phyloP scores from a whole-genome alignment of 805 yeast genomes.

The Pichia paraexigua region DNA sequence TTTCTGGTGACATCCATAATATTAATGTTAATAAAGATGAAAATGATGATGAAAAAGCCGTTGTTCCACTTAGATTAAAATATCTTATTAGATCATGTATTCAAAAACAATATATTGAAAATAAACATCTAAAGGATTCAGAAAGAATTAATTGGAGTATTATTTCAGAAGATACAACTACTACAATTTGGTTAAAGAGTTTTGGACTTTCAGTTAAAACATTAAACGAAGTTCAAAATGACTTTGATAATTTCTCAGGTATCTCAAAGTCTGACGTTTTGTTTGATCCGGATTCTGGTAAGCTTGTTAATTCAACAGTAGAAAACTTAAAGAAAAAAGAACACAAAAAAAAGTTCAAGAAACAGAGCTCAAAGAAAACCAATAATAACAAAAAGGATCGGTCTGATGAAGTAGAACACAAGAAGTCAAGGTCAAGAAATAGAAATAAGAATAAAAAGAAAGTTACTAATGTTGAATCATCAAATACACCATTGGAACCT shows the following conservation, averaged over 20 bases:
- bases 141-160: conserved; percentile 40
- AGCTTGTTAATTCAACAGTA: not conserved
- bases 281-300: conserved; percentile 6
- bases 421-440: not conserved
- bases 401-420: not conserved
- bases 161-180: conserved; percentile 52
- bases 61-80: conserved; percentile 46
- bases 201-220: conserved; percentile 45
- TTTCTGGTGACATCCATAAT: not conserved
- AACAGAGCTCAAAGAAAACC: conserved; percentile 26
- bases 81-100: conserved; percentile 47
- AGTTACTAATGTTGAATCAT: not conserved
- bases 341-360: not conserved
- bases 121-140: conserved; percentile 14
- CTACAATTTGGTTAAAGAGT: conserved; percentile 46
- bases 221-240: conserved; percentile 42
- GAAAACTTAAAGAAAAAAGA: not conserved
- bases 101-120: conserved; percentile 41
- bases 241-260: conserved; percentile 22
- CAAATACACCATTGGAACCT: not conserved
- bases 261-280: not conserved
- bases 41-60: conserved; percentile 25
- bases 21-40: not conserved
- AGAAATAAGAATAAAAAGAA: not conserved
- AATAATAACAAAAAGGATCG: not conserved